A percentile compares a stretch with the other conserved stretches of the same genome.
Conservation (phyloP, 2,329 filamentous ascomycete genomes). For the Aureobasidium sp. region DNA sequence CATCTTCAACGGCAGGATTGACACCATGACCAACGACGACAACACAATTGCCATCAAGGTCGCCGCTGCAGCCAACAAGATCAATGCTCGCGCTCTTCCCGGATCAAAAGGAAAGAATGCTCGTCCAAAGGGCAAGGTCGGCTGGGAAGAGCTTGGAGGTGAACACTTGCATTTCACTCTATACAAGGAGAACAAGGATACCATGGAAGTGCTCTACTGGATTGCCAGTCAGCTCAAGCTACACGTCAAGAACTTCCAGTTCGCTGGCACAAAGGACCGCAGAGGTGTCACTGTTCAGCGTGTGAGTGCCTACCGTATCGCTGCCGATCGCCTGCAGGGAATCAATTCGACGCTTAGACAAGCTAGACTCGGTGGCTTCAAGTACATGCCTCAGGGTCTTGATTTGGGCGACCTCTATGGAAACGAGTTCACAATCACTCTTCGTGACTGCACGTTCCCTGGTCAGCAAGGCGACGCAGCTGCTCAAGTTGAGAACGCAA, state of each 20-base stretch:
- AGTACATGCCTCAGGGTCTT: conserved; percentile 64
- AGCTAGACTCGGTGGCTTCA: conserved; percentile 62
- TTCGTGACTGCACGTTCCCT: conserved; percentile 72
- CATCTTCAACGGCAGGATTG: conserved; percentile 70
- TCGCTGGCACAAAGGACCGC: conserved; percentile 87
- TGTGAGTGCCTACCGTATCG: conserved; percentile 59
- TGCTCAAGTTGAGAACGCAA: conserved; percentile 36
- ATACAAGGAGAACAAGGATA: conserved; percentile 96
- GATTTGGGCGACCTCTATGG: conserved; percentile 77
- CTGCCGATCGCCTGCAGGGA: conserved; percentile 56
- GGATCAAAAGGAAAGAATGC: conserved; percentile 17
- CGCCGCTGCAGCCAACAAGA: conserved; percentile 21
- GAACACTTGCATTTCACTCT: conserved; percentile 85
- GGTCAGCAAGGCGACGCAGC: conserved; percentile 28
- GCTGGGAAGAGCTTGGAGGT: conserved; percentile 62
- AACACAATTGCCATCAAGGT: conserved; percentile 57
- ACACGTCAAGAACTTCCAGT: conserved; percentile 61
- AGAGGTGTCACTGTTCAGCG: conserved; percentile 80
- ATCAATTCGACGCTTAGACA: conserved; percentile 56
- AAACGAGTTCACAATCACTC: conserved; percentile 87
- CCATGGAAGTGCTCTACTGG: conserved; percentile 80
- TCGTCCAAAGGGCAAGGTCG: conserved; percentile 38
- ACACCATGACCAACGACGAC: conserved; percentile 68
- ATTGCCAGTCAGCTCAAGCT: conserved; percentile 67
- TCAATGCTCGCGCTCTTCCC: conserved; percentile 10